phyloP scores from a whole-genome alignment of 345 rosid genomes.

The Eucalyptus polyanthemos region DNA sequence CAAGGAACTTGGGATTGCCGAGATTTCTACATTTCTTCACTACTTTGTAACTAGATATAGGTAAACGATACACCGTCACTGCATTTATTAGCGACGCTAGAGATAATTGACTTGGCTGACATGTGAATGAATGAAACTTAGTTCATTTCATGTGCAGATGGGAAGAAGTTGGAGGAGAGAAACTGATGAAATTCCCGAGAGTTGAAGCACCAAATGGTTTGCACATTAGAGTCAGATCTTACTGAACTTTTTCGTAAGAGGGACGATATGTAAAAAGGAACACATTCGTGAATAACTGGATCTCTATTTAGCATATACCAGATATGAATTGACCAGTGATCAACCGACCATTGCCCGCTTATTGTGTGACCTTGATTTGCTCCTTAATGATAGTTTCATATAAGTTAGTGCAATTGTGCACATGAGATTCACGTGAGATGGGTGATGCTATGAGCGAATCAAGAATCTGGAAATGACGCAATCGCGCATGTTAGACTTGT shows the following conservation, averaged over 20 bases:
- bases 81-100: background rate
- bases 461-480: background rate
- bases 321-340: background rate
- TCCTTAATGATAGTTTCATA: background rate
- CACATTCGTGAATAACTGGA: background rate
- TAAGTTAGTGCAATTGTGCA: background rate
- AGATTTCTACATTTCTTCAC: conserved; percentile 78
- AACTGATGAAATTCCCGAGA: conserved; percentile 33
- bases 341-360: background rate
- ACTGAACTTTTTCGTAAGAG: background rate
- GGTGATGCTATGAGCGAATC: background rate
- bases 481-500: background rate
- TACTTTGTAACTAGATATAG: conserved; percentile 77
- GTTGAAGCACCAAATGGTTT: conserved; percentile 50
- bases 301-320: background rate
- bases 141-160: conserved; percentile 18
- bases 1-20: conserved; percentile 79
- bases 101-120: background rate
- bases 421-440: background rate
- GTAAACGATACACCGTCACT: background rate
- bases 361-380: background rate
- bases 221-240: conserved; percentile 2
- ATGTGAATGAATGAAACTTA: background rate
- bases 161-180: conserved; percentile 39
- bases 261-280: background rate